Evolutionary conservation across 176 grass and related monocot genomes (phyloP).

Genomic region (Oryza nivara): DNA sequence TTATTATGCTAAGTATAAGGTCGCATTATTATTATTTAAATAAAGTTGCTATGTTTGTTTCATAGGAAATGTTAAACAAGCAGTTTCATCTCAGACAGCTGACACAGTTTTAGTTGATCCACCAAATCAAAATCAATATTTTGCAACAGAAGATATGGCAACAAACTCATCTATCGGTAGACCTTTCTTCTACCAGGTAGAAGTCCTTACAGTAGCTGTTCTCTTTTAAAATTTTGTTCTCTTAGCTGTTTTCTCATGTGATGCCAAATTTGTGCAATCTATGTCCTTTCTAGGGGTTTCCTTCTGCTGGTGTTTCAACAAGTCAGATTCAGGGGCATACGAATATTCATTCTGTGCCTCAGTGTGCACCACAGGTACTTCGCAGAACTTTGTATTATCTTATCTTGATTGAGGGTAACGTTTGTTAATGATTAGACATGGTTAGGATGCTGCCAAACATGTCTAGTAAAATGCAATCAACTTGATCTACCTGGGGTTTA

Average conservation of each 20-base stretch:
- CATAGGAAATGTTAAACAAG: constrained; percentile 58
- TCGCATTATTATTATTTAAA: not conserved
- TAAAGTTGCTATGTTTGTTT: constrained; percentile 21
- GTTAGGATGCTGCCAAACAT: constrained; percentile 23
- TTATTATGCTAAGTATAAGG: constrained; percentile 30
- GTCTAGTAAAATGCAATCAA: constrained; percentile 20
- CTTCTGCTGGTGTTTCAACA: constrained; percentile 53
- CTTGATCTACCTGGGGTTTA: not conserved
- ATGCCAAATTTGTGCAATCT: constrained; percentile 36
- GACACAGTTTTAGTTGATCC: constrained; percentile 51
- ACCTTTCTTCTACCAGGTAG: constrained; percentile 76
- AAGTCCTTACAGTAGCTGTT: constrained; percentile 17
- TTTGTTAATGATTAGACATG: constrained; percentile 12
- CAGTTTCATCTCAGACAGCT: constrained; percentile 41
- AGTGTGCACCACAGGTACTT: constrained; percentile 70
- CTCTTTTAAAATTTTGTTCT: constrained; percentile 45
- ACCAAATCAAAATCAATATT: constrained; percentile 69
- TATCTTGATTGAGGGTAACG: not conserved
- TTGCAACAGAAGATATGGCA: constrained; percentile 56
- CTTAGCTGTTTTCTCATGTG: constrained; percentile 28
- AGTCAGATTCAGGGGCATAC: constrained; percentile 69
- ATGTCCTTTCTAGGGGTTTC: constrained; percentile 63
- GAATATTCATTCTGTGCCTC: constrained; percentile 60
- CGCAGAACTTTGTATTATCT: constrained; percentile 13
- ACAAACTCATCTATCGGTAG: constrained; percentile 55